These are phyloP conservation scores for Cladosporium sp. DNA, from an alignment of 2,329 filamentous ascomycete genomes.

Conservation along the genomic window DNA sequence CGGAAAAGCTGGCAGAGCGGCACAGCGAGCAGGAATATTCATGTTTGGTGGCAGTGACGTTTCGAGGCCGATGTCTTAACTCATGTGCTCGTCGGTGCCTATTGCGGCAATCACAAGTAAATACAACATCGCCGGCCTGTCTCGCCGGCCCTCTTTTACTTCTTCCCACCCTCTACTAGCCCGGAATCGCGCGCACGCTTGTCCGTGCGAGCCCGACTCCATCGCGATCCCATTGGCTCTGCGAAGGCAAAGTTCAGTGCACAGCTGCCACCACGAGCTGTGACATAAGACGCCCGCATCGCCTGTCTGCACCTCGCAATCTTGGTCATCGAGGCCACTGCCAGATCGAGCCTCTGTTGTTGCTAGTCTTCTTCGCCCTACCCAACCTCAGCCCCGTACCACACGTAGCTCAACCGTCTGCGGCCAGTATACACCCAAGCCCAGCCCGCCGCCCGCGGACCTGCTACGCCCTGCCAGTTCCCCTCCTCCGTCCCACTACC, in stretches of 20 bases:
- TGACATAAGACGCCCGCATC: constrained; percentile 7
- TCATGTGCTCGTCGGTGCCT: too few relatives aligned
- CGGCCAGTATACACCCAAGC: neutral
- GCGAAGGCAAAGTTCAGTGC: neutral
- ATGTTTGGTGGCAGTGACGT: too few relatives aligned
- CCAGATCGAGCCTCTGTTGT: neutral
- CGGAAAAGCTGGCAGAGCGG: neutral
- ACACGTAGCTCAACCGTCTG: neutral
- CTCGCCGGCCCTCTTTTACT: too few relatives aligned
- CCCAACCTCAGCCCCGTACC: neutral
- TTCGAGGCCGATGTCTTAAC: too few relatives aligned
- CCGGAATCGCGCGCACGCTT: neutral
- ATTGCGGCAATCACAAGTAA: neutral
- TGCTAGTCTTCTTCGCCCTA: neutral
- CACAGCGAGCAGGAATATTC: neutral
- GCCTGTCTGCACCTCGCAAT: neutral
- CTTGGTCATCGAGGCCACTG: constrained; percentile 1
- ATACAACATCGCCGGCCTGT: too few relatives aligned
- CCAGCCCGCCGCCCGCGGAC: neutral
- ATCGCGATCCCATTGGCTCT: neutral
- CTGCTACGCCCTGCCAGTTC: neutral
- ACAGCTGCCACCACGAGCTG: neutral
- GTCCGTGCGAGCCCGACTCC: neutral
- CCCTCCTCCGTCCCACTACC: constrained; percentile 3
- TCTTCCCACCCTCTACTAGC: neutral